phyloP scores from a whole-genome alignment of 2,329 filamentous ascomycete species.

The Aspergillus calidoustus region DNA sequence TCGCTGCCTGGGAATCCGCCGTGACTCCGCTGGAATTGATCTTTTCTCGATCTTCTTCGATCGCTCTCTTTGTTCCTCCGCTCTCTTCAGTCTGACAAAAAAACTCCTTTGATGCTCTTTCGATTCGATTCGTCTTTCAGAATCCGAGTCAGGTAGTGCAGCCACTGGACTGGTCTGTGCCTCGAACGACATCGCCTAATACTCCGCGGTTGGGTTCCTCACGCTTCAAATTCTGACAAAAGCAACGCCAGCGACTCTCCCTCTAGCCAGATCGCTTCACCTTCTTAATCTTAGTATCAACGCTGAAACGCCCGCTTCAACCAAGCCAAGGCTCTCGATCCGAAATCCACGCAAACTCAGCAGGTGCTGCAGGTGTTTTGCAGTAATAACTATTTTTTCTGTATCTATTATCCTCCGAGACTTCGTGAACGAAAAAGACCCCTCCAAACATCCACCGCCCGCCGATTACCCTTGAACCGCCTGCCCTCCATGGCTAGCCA shows the following conservation, averaged over 20 bases:
- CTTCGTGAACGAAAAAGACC: constrained; percentile 21
- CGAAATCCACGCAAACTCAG: constrained; percentile 58
- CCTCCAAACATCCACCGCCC: constrained; percentile 12
- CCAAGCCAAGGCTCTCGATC: constrained; percentile 15
- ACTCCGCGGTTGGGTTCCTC: constrained; percentile 34
- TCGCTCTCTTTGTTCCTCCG: constrained; percentile 18
- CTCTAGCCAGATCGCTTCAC: constrained; percentile 29
- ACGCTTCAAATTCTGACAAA: constrained; percentile 23
- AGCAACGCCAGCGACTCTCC: constrained; percentile 17
- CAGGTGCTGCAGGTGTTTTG: constrained; percentile 77
- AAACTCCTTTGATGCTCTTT: constrained; percentile 29
- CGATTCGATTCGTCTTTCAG: constrained; percentile 30
- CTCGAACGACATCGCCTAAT: constrained; percentile 39
- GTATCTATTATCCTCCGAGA: constrained; percentile 40
- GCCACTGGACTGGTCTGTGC: constrained; percentile 54
- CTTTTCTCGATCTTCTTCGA: constrained; percentile 22
- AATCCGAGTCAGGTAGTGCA: constrained; percentile 43
- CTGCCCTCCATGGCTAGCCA: constrained; percentile 61
- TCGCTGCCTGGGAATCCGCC: constrained; percentile 24
- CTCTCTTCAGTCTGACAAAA: constrained; percentile 17
- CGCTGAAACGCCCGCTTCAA: constrained; percentile 12
- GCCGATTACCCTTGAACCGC: constrained; percentile 14
- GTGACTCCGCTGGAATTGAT: constrained; percentile 23
- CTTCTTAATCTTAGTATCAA: constrained; percentile 22
- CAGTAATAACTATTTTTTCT: constrained; percentile 44